Conservation (phyloP, 1,284 basidiomycete genomes). For the Ganoderma multipileum region DNA sequence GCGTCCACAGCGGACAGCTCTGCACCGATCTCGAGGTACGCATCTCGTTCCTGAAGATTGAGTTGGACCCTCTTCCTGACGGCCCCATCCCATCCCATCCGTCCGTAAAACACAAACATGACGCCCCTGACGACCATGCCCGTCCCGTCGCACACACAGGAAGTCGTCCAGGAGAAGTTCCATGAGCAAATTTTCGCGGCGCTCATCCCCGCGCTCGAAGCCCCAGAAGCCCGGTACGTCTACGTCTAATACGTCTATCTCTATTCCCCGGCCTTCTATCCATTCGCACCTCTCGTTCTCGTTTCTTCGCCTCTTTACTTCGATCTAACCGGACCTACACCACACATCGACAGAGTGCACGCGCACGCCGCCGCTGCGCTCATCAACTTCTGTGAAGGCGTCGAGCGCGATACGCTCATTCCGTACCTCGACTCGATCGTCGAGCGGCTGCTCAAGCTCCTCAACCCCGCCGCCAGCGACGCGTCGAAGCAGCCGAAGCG, state of each 20-base stretch:
- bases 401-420: constrained; percentile 71
- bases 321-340: neutral
- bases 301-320: neutral
- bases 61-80: neutral
- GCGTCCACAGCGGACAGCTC: constrained; percentile 70
- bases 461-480: constrained; percentile 53
- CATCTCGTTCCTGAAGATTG: constrained; percentile 3
- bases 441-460: constrained; percentile 68
- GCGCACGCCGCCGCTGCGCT: constrained; percentile 84
- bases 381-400: constrained; percentile 90
- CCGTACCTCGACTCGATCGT: constrained; percentile 83
- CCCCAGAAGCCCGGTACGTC: constrained; percentile 73
- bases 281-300: neutral
- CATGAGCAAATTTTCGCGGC: constrained; percentile 73
- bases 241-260: too few relatives aligned
- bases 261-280: neutral
- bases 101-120: neutral
- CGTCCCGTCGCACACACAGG: too few relatives aligned
- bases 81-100: too few relatives aligned
- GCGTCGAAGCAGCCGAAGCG: constrained; percentile 46
- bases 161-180: constrained; percentile 77
- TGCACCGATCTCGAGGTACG: constrained; percentile 83
- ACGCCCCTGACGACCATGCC: neutral
- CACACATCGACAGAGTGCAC: constrained; percentile 63
- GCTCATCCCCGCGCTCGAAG: constrained; percentile 76